Percentiles rank a stretch among this genome's conserved stretches.
phyloP scores from a whole-genome alignment of 306 rosid species.

The Dalbergia cultrata region DNA sequence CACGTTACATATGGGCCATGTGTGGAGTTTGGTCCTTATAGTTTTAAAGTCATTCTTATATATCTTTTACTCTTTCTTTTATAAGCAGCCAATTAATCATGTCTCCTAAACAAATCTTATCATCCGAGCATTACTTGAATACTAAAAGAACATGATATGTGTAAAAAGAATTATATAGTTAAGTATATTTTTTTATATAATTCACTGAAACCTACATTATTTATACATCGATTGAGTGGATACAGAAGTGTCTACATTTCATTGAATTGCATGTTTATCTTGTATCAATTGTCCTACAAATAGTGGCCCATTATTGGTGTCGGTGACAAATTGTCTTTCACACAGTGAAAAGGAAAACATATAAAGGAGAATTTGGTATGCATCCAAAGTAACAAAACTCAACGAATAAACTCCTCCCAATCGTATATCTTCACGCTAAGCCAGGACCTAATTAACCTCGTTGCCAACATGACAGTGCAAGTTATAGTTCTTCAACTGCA shows the following conservation, averaged over 20 bases:
- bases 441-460: neutral
- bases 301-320: slow-evolving; percentile 43
- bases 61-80: no score
- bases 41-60: no score
- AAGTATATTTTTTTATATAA: no score
- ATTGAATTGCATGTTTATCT: neutral
- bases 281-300: slow-evolving; percentile 17
- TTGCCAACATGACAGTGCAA: no score
- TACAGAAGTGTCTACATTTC: neutral
- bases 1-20: neutral
- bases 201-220: no score
- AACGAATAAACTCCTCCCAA: neutral
- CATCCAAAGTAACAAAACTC: slow-evolving; percentile 23
- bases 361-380: neutral
- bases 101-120: no score
- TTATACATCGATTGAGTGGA: neutral
- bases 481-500: neutral
- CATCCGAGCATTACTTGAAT: neutral
- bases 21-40: no score
- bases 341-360: slow-evolving; percentile 22
- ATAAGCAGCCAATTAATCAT: no score
- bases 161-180: no score
- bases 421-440: neutral
- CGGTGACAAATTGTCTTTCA: slow-evolving; percentile 54
- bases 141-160: neutral